Base-by-base conservation (phyloP, 495 filamentous ascomycete species). In the Xanthoparmelia taractica region DNA sequence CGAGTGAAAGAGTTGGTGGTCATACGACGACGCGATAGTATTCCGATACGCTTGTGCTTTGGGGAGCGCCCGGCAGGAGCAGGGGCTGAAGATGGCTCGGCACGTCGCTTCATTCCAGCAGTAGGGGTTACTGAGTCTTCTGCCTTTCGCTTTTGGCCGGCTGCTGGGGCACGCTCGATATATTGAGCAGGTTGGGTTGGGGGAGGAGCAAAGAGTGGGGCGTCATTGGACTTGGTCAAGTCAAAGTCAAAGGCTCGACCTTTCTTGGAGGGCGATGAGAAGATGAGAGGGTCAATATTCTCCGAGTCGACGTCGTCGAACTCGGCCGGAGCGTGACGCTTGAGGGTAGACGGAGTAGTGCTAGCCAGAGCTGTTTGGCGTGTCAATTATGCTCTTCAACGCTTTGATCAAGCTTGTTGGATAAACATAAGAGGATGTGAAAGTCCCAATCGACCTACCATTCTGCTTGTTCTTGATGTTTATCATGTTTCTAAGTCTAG, bases 201-300 rank as follows among this genome's bases (percentile, higher is more conserved):
- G 17, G 68, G 66, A 13, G 76, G 67, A 27, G 73, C 67, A 55
- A 76, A 71, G 55, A 73, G 75, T 13, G 75, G 77, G 57, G 74
- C 65, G 64, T 81, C 80, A 58, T 72, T 63, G n/a, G 75, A 71
- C 65, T 80, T 78, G 63, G 66, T 68, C 0, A 72, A 60, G 25
- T 67, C 61, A 20, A 70, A 66, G 48, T 77, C 76, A 40, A 76
- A 66, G 59, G 72, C 70, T 65, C 80, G 80, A 57, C 78, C 78
- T 57, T 82, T 83, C 76, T 95, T 96, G 25, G 83, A 87, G 31
- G 90, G 80, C 17, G 79, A 77, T 45, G 74, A 81, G 69, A 85
- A 84, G 61, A 82, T 70, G 31, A 75, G 63, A 0, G 92, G 92
- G 68, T 92, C 90, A 65, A 95, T 79, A 69, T 96, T 97, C 77